Conservation (phyloP, 345 rosid species). For the Boechera retrofracta region DNA sequence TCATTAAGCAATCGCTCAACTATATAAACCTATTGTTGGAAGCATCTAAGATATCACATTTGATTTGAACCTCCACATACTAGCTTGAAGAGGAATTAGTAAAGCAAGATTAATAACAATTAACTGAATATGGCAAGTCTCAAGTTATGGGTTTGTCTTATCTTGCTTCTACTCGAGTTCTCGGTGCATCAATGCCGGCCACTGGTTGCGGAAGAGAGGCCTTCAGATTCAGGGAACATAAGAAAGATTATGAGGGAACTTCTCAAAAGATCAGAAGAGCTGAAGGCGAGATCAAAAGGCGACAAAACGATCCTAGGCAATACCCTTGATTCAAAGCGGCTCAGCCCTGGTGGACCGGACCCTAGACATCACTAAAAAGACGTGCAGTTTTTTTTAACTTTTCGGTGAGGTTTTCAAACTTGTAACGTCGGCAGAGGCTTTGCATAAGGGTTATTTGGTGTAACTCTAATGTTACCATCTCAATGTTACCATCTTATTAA, state of each 20-base stretch:
- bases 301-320: conserved; percentile 9
- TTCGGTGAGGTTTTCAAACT: conserved; percentile 21
- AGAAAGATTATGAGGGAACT: conserved; percentile 44
- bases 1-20: conserved; percentile 37
- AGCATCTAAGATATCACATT: conserved; percentile 37
- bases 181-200: conserved; percentile 42
- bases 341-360: conserved; percentile 53
- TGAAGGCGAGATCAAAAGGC: conserved; percentile 34
- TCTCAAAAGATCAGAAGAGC: conserved; percentile 39
- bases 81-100: conserved; percentile 20
- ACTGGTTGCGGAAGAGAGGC: conserved; percentile 33
- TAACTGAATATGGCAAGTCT: conserved; percentile 39
- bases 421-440: conserved; percentile 30
- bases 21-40: conserved; percentile 41
- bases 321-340: conserved; percentile 43
- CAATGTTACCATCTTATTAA: conserved; percentile 23
- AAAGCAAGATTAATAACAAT: neutral
- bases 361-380: conserved; percentile 44
- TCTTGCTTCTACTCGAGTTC: conserved; percentile 40
- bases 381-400: conserved; percentile 19
- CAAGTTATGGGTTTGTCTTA: conserved; percentile 42
- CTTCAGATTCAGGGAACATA: conserved; percentile 33
- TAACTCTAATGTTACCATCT: conserved; percentile 24
- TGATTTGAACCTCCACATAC: conserved; percentile 2
- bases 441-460: conserved; percentile 22